A percentile compares a stretch with the other conserved stretches of the same genome.
Evolutionary conservation across 108 stramenopile species (phyloP).

Genomic region (Nannochloropsis salina): DNA sequence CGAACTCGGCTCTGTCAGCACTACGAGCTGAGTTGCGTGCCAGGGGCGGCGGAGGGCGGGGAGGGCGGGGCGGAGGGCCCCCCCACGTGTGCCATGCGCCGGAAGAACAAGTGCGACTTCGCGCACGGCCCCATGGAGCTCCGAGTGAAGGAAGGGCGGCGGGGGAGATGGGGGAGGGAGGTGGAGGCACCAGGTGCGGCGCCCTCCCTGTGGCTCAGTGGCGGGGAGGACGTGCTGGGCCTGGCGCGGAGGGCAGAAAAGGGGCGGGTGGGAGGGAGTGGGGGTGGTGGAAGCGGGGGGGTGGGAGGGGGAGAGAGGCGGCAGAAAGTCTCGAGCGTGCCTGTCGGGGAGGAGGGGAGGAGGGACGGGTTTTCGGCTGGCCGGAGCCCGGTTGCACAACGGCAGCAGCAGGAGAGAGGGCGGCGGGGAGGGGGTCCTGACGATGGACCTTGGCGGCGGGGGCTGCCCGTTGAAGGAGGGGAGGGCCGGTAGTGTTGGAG

Average conservation of each 20-base stretch:
- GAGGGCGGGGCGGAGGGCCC: slow-evolving; percentile 25
- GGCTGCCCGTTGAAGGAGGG: background rate
- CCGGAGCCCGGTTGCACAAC: background rate
- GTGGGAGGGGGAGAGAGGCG: slow-evolving; percentile 24
- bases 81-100: slow-evolving; percentile 75
- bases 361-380: background rate
- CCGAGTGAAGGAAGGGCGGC: slow-evolving; percentile 81
- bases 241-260: slow-evolving; percentile 27
- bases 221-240: slow-evolving; percentile 69
- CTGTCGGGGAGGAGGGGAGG: slow-evolving; percentile 20
- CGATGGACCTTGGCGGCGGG: background rate
- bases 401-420: background rate
- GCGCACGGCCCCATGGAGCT: slow-evolving; percentile 89
- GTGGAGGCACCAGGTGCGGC: slow-evolving; percentile 65
- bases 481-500: background rate
- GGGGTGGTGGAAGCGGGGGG: background rate
- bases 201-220: slow-evolving; percentile 56
- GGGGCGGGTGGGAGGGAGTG: slow-evolving; percentile 26
- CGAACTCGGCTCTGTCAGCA: slow-evolving; percentile 87
- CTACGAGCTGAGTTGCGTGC: slow-evolving; percentile 60
- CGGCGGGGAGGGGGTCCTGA: background rate
- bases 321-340: background rate
- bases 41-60: background rate
- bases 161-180: slow-evolving; percentile 79
- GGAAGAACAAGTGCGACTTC: slow-evolving; percentile 77